Percentiles rank a stretch among this genome's conserved stretches.
Conservation (phyloP, 163 green algal species). For the Scenedesmus sp. region DNA sequence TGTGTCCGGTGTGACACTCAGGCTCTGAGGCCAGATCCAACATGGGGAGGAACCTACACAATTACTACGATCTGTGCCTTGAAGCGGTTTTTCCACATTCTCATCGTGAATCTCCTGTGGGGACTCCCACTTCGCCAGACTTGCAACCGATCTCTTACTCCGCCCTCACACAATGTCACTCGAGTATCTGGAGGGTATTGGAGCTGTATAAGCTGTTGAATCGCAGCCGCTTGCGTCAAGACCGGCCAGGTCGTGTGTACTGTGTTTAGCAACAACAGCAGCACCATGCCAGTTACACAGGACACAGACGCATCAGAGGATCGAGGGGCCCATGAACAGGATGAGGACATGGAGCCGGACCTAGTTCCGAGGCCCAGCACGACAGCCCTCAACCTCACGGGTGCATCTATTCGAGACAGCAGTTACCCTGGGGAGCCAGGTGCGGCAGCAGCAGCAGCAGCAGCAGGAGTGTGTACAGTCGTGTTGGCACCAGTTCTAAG, state of each 20-base stretch:
- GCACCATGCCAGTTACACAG: neutral
- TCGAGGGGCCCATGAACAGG: neutral
- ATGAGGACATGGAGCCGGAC: neutral
- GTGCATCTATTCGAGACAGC: constrained; percentile 54
- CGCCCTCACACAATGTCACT: neutral
- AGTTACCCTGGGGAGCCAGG: constrained; percentile 40
- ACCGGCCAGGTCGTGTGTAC: neutral
- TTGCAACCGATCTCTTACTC: neutral
- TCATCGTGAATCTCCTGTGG: neutral
- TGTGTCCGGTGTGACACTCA: neutral
- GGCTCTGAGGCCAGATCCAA: neutral
- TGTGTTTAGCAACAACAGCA: neutral
- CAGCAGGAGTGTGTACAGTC: neutral
- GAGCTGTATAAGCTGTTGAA: neutral
- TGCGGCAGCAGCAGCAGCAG: constrained; percentile 17
- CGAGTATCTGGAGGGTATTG: neutral
- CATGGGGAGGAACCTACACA: neutral
- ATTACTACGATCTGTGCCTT: neutral
- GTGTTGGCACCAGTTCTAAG: neutral
- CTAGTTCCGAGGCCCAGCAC: constrained; percentile 25
- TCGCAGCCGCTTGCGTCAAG: neutral
- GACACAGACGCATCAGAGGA: neutral
- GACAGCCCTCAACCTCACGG: constrained; percentile 52
- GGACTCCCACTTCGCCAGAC: neutral
- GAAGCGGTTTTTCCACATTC: no score